Evolutionary conservation across 139 green algal species (phyloP).

Genomic region (Closterium sp.): DNA sequence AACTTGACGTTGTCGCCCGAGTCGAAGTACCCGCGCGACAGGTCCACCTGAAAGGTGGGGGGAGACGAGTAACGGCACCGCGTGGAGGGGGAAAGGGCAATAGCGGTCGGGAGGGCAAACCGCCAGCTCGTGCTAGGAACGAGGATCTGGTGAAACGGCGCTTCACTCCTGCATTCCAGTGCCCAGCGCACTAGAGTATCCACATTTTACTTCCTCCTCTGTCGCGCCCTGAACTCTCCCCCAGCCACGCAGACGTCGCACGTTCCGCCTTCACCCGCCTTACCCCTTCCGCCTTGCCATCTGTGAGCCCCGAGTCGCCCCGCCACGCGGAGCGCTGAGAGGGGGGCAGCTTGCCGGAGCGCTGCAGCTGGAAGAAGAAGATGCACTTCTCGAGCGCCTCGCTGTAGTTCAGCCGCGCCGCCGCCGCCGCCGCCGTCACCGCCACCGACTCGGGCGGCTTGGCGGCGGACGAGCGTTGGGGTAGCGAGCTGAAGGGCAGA

Average conservation of each 20-base stretch:
- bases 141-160: no score
- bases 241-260: background rate
- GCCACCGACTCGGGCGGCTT: background rate
- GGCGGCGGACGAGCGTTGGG: background rate
- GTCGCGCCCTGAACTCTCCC: background rate
- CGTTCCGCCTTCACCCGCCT: background rate
- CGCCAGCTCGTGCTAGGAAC: background rate
- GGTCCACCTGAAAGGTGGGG: background rate
- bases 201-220: background rate
- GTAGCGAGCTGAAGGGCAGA: background rate
- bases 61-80: background rate
- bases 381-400: conserved; percentile 21
- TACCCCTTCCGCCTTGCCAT: conserved; percentile 53
- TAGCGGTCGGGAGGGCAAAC: background rate
- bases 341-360: conserved; percentile 1
- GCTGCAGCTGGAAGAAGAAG: conserved; percentile 30
- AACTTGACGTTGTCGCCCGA: conserved; percentile 74
- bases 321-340: conserved; percentile 48
- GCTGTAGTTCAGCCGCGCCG: conserved; percentile 11
- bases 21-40: conserved; percentile 65
- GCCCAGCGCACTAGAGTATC: background rate
- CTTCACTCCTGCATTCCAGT: no score
- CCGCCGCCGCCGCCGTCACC: background rate
- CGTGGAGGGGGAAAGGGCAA: background rate
- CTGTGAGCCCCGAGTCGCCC: conserved; percentile 46